These are phyloP conservation scores for Pyrenophora seminiperda DNA, from an alignment of 2,329 filamentous ascomycete species.

Conservation along the genomic window DNA sequence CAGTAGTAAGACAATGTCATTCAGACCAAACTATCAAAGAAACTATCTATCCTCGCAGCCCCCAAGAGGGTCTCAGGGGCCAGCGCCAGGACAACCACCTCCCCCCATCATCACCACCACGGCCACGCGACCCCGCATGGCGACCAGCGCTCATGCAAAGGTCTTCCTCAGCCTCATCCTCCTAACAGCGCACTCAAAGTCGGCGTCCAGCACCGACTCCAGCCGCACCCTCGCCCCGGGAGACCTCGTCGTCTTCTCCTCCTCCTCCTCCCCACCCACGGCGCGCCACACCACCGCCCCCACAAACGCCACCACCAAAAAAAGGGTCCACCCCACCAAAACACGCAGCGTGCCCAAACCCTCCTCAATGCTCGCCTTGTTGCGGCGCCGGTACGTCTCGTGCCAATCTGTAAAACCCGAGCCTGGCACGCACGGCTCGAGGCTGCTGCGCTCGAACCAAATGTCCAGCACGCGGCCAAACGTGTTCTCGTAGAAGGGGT, in stretches of 20 bases:
- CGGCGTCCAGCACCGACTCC: slow-evolving; percentile 11
- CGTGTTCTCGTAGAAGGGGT: slow-evolving; percentile 15
- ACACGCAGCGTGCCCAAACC: too few species aligned
- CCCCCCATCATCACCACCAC: too few species aligned
- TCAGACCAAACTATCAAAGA: too few species aligned
- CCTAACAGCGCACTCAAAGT: slow-evolving; percentile 8
- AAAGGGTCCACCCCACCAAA: slow-evolving; percentile 3
- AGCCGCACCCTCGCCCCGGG: too few species aligned
- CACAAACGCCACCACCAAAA: slow-evolving; percentile 5
- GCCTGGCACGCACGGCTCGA: slow-evolving; percentile 12
- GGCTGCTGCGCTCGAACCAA: slow-evolving; percentile 5
- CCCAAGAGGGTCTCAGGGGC: not conserved
- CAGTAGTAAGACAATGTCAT: too few species aligned
- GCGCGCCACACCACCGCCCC: slow-evolving; percentile 8
- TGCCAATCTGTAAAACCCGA: slow-evolving; percentile 18
- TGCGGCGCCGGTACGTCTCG: slow-evolving; percentile 4
- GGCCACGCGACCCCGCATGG: not conserved
- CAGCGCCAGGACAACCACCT: not conserved
- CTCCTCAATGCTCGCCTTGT: slow-evolving; percentile 1
- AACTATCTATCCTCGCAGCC: too few species aligned
- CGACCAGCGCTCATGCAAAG: slow-evolving; percentile 13
- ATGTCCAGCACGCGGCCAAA: slow-evolving; percentile 11
- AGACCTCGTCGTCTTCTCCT: too few species aligned
- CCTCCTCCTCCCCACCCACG: too few species aligned
- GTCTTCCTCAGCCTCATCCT: slow-evolving; percentile 8